Percentiles rank a stretch among this genome's conserved stretches.
phyloP scores from a whole-genome alignment of 1,139 yeast species.

The Casaregolazyma suthepensis region DNA sequence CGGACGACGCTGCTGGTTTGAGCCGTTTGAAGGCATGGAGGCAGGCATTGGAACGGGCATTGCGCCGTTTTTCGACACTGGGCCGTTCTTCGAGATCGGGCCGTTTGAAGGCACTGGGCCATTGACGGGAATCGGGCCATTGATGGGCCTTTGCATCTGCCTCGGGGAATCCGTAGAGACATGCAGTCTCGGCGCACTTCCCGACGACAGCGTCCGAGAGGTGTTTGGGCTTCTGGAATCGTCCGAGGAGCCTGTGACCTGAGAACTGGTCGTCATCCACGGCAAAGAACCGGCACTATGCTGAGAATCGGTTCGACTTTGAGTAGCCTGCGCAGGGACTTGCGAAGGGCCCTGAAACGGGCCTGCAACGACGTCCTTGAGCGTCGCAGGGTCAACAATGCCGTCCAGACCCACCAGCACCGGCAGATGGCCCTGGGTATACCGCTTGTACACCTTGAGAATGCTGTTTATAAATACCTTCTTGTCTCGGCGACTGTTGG shows the following conservation, averaged over 20 bases:
- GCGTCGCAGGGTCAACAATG: conserved; percentile 7
- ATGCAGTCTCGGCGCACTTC: not conserved
- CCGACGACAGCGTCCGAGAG: not conserved
- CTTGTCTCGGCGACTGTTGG: conserved; percentile 63
- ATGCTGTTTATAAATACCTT: conserved; percentile 58
- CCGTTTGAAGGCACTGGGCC: not conserved
- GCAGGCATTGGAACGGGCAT: not conserved
- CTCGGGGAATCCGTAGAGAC: not conserved
- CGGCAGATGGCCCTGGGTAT: conserved; percentile 66
- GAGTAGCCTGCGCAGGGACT: not conserved
- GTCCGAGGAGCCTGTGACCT: not conserved
- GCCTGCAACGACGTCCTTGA: not conserved
- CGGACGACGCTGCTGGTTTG: not conserved
- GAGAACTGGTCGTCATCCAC: not conserved
- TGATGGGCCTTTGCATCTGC: not conserved
- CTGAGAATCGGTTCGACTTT: not conserved
- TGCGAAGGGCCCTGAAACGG: not conserved
- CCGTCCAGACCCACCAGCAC: conserved; percentile 40
- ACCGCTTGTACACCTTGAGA: conserved; percentile 58
- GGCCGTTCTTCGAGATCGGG: not conserved
- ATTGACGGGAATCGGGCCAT: not conserved
- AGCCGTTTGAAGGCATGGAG: not conserved
- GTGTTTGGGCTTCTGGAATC: not conserved
- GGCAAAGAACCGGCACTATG: not conserved
- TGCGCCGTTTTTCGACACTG: not conserved